Conservation (phyloP, 148 eudicot genomes). For the Diospyros lotus region DNA sequence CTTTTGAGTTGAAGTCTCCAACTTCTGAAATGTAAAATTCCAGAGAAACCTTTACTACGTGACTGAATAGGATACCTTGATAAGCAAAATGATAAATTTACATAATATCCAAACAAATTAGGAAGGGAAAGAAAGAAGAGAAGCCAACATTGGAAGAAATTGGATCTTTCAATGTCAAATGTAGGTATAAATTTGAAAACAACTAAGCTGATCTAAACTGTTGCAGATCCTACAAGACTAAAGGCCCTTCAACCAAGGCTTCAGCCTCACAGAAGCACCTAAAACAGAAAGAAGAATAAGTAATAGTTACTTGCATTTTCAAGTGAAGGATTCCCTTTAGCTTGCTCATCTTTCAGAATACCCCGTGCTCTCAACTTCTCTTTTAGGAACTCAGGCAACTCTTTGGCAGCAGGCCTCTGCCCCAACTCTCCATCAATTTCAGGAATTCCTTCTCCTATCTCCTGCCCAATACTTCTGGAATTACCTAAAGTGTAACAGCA, state of each 20-base stretch:
- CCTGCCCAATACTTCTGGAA: conserved; percentile 34
- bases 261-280: background rate
- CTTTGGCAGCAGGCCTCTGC: conserved; percentile 39
- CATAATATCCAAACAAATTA: background rate
- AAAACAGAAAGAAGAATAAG: conserved; percentile 3
- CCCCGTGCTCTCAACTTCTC: conserved; percentile 86
- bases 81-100: background rate
- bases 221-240: background rate
- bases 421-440: conserved; percentile 34
- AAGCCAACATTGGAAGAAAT: background rate
- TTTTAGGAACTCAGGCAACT: conserved; percentile 85
- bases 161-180: background rate
- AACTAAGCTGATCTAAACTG: background rate
- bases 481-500: conserved; percentile 21
- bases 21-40: conserved; percentile 42
- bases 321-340: conserved; percentile 21
- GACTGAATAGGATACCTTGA: background rate
- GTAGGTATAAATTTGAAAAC: background rate
- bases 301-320: conserved; percentile 40
- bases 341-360: conserved; percentile 56
- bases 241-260: background rate
- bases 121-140: background rate
- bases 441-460: conserved; percentile 28
- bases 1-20: conserved; percentile 32
- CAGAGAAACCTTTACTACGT: conserved; percentile 9